Evolutionary conservation across 768 basidiomycete genomes (phyloP), one percentile per base, ranked within the genome.

Genomic region (Sarcodon sp.): DNA sequence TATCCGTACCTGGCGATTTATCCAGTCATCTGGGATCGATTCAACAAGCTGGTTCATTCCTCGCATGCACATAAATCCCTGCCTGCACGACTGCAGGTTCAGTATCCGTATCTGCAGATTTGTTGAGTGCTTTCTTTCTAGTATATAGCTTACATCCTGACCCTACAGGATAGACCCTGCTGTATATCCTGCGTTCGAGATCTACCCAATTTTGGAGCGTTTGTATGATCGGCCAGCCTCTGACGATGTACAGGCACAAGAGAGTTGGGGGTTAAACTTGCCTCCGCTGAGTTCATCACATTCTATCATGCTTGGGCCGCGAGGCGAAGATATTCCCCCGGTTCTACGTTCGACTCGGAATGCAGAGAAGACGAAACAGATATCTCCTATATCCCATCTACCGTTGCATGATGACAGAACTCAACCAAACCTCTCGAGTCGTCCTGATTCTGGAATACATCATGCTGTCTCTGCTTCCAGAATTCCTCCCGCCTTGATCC

Each of bases 81-180:
- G 16, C 31, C 15, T 46, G 21, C 43, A 13, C 43, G 18, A 33
- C 46, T 47, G 3, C 7, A 27, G 35, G n/a, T 43, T 12, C 36
- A 33, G 9, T 61, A 58, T 43, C 59, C 55, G 18, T 35, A 47
- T 34, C 49, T 67, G 36, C 49, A 62, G 48, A 56, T 69, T 7
- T 68, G 69, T 27, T 70, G 50, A 54, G 69, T 53, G 16, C 37
- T 49, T 37, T 18, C 12, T n/a, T 12, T 13, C 16, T 16, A 31
- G 34, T 7, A 35, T 4, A 21, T 13, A 27, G 4, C 13, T 41
- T 44, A 35, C 50, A 1, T 10, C 21, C 21, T 27, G 21, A 27
- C 4, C 21, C 21, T n/a, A 27, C 21, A 27, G 4, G 21, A 15
- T 46, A 71, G 70, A 71, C 56, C 57, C 59, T 46, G 53, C 65